Evolutionary conservation across 768 basidiomycete genomes (phyloP).

Genomic region (Floccularia luteovirens): DNA sequence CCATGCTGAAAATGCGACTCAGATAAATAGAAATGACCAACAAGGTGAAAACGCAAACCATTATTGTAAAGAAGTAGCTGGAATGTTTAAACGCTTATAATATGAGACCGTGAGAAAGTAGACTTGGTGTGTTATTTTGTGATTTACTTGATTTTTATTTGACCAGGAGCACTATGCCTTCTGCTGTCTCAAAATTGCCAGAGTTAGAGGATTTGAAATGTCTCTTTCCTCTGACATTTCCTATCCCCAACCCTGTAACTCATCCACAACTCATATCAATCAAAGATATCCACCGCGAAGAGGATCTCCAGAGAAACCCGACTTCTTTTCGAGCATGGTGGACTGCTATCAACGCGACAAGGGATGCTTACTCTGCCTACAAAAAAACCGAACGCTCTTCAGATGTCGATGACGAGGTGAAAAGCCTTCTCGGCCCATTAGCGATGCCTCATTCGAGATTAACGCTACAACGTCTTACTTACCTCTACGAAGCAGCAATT

Average conservation of each 20-base stretch:
- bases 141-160: too few species aligned
- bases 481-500: conserved; percentile 92
- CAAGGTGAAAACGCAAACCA: conserved; percentile 5
- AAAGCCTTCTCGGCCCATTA: conserved; percentile 69
- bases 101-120: neutral
- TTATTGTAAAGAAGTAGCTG: conserved; percentile 1
- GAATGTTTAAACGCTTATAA: conserved; percentile 1
- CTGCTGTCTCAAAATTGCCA: conserved; percentile 38
- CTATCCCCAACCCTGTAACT: conserved; percentile 74
- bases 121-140: too few species aligned
- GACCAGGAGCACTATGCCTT: too few species aligned
- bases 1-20: conserved; percentile 45
- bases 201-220: conserved; percentile 41
- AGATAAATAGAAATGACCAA: neutral
- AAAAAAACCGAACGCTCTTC: conserved; percentile 49
- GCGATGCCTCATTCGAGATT: conserved; percentile 65
- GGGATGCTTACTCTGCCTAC: conserved; percentile 52
- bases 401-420: conserved; percentile 40
- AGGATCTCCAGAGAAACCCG: conserved; percentile 89
- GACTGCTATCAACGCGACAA: conserved; percentile 70
- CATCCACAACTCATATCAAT: conserved; percentile 69
- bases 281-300: conserved; percentile 81
- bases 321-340: conserved; percentile 92
- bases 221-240: conserved; percentile 79
- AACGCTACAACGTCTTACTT: conserved; percentile 77